phyloP scores from a whole-genome alignment of 2,329 filamentous ascomycete species.

The Massarina eburnea region DNA sequence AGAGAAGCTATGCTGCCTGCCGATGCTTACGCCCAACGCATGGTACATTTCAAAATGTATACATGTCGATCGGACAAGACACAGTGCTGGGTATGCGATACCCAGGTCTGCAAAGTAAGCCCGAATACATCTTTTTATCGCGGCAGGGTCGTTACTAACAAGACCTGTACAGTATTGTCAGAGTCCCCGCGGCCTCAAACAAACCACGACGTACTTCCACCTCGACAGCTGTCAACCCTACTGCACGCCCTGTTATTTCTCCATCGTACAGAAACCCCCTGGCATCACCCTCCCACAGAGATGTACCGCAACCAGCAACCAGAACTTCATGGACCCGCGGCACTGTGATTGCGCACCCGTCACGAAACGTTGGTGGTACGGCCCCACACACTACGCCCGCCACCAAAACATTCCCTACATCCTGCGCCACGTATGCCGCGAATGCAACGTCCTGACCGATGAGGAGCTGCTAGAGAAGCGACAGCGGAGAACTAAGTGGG shows the following conservation, averaged over 20 bases:
- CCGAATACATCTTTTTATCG: neutral
- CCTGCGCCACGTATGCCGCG: conserved; percentile 12
- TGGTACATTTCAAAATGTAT: conserved; percentile 21
- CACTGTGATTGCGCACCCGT: conserved; percentile 19
- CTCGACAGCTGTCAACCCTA: conserved; percentile 22
- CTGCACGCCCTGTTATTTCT: conserved; percentile 25
- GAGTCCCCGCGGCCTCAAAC: conserved; percentile 5
- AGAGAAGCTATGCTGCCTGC: conserved; percentile 24
- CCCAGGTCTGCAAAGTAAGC: conserved; percentile 22
- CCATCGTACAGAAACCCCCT: neutral
- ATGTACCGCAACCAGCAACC: neutral
- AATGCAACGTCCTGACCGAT: conserved; percentile 11
- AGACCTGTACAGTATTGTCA: conserved; percentile 10
- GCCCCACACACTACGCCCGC: conserved; percentile 1
- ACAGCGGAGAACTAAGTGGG: conserved; percentile 11
- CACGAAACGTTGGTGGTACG: conserved; percentile 1
- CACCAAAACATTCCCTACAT: neutral
- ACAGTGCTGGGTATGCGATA: conserved; percentile 25
- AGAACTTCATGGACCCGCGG: neutral
- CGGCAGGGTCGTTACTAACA: neutral
- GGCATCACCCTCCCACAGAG: neutral
- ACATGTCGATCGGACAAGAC: conserved; percentile 16
- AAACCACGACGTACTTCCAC: conserved; percentile 17
- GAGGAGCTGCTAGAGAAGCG: conserved; percentile 12
- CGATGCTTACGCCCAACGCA: conserved; percentile 15